These are phyloP conservation scores for Sporothrix sp. DNA, from an alignment of 2,329 filamentous ascomycete genomes.

Conservation along the genomic window DNA sequence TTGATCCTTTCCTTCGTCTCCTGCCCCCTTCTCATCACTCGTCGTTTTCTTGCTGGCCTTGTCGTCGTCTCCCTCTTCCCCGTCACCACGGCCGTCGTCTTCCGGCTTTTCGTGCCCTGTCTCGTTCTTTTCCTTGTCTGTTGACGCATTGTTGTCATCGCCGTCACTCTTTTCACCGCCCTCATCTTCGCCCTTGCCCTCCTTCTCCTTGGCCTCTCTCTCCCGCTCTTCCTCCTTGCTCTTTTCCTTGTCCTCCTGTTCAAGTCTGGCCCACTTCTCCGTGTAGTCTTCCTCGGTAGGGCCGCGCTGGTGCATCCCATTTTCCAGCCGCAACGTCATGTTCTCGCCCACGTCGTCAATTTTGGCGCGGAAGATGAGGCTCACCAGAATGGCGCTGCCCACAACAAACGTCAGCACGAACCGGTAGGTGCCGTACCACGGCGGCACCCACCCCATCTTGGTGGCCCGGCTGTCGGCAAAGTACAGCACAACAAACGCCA, in stretches of 20 bases:
- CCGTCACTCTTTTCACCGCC: conserved; percentile 13
- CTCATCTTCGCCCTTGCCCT: conserved; percentile 2
- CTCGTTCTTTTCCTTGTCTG: conserved; percentile 4
- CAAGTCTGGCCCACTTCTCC: conserved; percentile 34
- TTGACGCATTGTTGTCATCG: conserved; percentile 16
- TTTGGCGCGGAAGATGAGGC: conserved; percentile 72
- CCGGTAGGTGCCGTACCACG: conserved; percentile 82
- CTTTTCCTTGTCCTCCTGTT: conserved; percentile 21
- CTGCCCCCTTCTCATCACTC: no score
- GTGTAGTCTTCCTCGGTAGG: conserved; percentile 23
- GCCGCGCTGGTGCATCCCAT: conserved; percentile 28
- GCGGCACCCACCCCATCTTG: conserved; percentile 65
- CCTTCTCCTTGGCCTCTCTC: conserved; percentile 11
- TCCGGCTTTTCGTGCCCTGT: neutral
- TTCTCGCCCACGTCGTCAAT: conserved; percentile 39
- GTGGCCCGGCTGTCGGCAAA: conserved; percentile 70
- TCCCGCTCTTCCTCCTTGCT: conserved; percentile 29
- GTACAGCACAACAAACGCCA: conserved; percentile 76
- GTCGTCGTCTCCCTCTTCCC: no score
- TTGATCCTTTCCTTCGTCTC: no score
- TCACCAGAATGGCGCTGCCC: conserved; percentile 69
- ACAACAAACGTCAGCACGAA: conserved; percentile 89
- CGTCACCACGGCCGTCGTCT: no score
- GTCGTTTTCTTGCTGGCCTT: no score
- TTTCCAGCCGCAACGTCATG: conserved; percentile 25